Evolutionary conservation across 1,284 basidiomycete species (phyloP).

Genomic region (Cutaneotrichosporon mucoides): DNA sequence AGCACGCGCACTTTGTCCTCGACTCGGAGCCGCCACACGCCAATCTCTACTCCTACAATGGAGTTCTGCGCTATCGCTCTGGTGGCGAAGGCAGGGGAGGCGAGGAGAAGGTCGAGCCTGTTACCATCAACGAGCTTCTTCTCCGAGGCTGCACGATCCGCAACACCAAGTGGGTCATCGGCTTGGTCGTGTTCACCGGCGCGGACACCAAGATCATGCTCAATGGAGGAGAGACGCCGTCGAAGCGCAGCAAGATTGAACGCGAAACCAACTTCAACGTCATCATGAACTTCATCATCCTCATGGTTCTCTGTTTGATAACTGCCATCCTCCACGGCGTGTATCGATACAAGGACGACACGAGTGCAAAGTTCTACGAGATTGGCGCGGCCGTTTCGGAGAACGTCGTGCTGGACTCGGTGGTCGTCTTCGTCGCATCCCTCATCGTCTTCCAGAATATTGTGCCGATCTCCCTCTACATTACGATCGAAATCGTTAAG

Average conservation of each 20-base stretch:
- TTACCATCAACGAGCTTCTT: conserved; percentile 88
- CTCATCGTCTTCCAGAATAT: conserved; percentile 97
- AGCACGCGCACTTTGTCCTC: conserved; percentile 77
- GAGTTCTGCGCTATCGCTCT: conserved; percentile 66
- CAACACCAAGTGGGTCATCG: conserved; percentile 92
- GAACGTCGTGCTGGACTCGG: conserved; percentile 66
- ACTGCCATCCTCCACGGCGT: conserved; percentile 52
- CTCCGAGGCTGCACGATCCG: conserved; percentile 86
- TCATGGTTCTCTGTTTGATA: conserved; percentile 71
- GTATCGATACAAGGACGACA: conserved; percentile 60
- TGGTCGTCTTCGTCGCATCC: conserved; percentile 84
- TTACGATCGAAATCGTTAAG: conserved; percentile 97
- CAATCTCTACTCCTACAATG: conserved; percentile 88
- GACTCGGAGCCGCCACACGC: conserved; percentile 92
- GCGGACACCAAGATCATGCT: conserved; percentile 97
- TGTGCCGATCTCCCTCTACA: conserved; percentile 93
- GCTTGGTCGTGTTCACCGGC: conserved; percentile 90
- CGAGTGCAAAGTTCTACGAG: conserved; percentile 73
- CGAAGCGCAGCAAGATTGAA: conserved; percentile 93
- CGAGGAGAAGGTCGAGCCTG: conserved; percentile 47
- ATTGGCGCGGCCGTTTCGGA: conserved; percentile 59
- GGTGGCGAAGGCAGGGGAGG: conserved; percentile 16
- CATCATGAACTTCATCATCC: conserved; percentile 82
- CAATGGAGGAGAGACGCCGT: conserved; percentile 83
- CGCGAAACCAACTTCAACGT: conserved; percentile 85